Evolutionary conservation across 2,329 filamentous ascomycete species (phyloP), one percentile per base, ranked within the genome.

Genomic region (Chaetomium sp.): DNA sequence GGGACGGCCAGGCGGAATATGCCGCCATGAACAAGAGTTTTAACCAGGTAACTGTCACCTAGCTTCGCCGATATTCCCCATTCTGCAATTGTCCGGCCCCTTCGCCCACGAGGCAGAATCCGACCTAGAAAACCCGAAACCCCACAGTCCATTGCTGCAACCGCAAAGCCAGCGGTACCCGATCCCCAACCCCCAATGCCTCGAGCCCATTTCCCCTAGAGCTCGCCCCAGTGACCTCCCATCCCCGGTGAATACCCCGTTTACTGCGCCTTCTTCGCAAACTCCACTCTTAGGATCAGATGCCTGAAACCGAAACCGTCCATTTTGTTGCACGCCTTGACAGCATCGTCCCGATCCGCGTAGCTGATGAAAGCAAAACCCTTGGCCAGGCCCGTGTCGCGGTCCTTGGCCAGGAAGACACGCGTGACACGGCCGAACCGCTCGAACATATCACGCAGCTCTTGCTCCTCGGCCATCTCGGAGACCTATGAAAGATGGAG

Each of bases 351-450:
- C 65, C 94, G 81, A 72, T 99, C 94, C 58, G 87, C 89, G 70
- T 94, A 99, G 74, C 89, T 95, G 79, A 99, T 95, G 73, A 99
- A 99, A 33, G 95, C 95, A 72, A 99, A 99, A 61, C 94, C 94
- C 84, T 99, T 99, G 66, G 94, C 94, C 71, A 92, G 79, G 59
- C 91, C 89, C 42, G 94, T 99, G 68, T 99, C 94, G 71, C 94
- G 81, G 77, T 99, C 94, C 81, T 96, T 97, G 67, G 94, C 94
- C 68, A 99, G 76, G 81, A 99, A 99, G 50, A 99, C 94, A 73
- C 94, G 86, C 55, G 92, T 97, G 70, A 99, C 94, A 65, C 91
- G 89, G 69, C 94, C 94, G 72, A 94, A 96, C 65, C 94, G 85
- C 78, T 95, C 91, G 79, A 99, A 99, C 85, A 99, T 91, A 72